These are phyloP conservation scores for Nakazawaea wickerhamii DNA, from an alignment of 805 yeast species.

Conservation along the genomic window DNA sequence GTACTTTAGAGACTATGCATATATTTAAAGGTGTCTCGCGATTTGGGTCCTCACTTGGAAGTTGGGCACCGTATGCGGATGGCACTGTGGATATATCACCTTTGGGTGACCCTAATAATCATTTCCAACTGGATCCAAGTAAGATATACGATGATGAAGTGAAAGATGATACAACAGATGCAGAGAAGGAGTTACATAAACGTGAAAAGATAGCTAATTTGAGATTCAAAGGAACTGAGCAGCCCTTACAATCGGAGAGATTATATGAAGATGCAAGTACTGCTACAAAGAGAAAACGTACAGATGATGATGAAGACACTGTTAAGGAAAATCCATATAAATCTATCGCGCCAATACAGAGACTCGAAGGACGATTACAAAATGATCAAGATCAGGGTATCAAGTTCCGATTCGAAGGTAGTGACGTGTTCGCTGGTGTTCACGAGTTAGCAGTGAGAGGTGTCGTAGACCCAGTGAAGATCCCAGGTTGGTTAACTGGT, in stretches of 20 bases:
- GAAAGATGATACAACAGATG: conserved; percentile 14
- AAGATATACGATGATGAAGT: conserved; percentile 17
- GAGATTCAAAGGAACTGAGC: conserved; percentile 54
- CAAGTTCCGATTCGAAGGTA: conserved; percentile 45
- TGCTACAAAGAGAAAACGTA: not conserved
- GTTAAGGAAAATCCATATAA: conserved; percentile 32
- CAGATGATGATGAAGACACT: conserved; percentile 1
- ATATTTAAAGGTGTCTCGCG: conserved; percentile 59
- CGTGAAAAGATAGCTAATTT: conserved; percentile 43
- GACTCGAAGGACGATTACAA: conserved; percentile 33
- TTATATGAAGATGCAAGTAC: conserved; percentile 31
- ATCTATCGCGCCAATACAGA: conserved; percentile 56
- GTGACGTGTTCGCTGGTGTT: conserved; percentile 73
- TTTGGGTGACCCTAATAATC: conserved; percentile 38
- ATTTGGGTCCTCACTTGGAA: conserved; percentile 56
- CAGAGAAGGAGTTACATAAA: conserved; percentile 17
- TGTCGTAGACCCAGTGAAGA: conserved; percentile 42
- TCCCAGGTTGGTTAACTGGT: conserved; percentile 79
- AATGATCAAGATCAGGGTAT: conserved; percentile 20
- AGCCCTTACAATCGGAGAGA: conserved; percentile 29
- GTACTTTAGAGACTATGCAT: conserved; percentile 50
- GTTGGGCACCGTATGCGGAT: conserved; percentile 72
- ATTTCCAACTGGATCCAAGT: conserved; percentile 28
- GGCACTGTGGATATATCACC: conserved; percentile 63
- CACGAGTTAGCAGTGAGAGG: conserved; percentile 56